phyloP scores from a whole-genome alignment of 495 filamentous ascomycete genomes.

The Penicillium cinerascens region DNA sequence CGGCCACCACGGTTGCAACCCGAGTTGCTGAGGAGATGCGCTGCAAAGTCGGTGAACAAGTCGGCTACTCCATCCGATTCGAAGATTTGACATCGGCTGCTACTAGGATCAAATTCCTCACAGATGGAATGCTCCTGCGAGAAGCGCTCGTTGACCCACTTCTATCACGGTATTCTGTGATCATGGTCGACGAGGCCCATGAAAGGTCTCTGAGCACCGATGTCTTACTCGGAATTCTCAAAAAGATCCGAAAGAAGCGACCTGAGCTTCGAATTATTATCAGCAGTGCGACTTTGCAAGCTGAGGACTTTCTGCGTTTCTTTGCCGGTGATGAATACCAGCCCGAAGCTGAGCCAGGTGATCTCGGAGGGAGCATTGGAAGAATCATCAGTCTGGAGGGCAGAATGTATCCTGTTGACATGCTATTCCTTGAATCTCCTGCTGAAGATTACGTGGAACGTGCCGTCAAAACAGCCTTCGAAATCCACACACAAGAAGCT shows the following conservation, averaged over 20 bases:
- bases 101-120: constrained; percentile 93
- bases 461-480: constrained; percentile 83
- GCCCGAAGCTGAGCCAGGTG: constrained; percentile 33
- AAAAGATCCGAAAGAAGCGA: constrained; percentile 83
- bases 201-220: constrained; percentile 94
- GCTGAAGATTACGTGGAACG: constrained; percentile 86
- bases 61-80: constrained; percentile 95
- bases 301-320: constrained; percentile 81
- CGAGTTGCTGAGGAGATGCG: constrained; percentile 93
- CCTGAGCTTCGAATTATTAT: constrained; percentile 85
- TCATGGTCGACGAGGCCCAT: constrained; percentile 99
- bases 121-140: constrained; percentile 89
- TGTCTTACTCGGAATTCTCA: constrained; percentile 86
- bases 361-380: constrained; percentile 48
- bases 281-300: constrained; percentile 92
- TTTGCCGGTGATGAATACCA: constrained; percentile 57
- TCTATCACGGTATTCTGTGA: constrained; percentile 87
- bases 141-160: constrained; percentile 93
- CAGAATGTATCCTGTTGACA: constrained; percentile 87
- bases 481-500: constrained; percentile 83
- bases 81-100: constrained; percentile 88
- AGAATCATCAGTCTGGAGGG: constrained; percentile 88
- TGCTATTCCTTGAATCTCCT: constrained; percentile 76
- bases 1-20: constrained; percentile 86
- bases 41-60: constrained; percentile 86